These are phyloP conservation scores for Leccinum obscurum DNA, from an alignment of 768 basidiomycete genomes.

Conservation along the genomic window DNA sequence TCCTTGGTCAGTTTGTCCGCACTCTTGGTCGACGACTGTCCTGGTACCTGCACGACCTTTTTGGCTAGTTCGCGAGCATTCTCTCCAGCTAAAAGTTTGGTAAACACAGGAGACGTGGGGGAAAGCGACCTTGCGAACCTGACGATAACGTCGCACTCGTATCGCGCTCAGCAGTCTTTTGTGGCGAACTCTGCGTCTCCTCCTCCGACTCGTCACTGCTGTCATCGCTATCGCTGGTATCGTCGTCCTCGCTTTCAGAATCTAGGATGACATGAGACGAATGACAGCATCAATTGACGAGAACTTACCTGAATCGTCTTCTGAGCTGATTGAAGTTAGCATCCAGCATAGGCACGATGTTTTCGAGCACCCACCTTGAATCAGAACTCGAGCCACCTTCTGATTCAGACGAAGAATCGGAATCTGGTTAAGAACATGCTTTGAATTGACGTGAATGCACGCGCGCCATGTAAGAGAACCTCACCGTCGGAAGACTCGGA, in stretches of 20 bases:
- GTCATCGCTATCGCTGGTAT: conserved; percentile 15
- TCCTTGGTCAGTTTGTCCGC: neutral
- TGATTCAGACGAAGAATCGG: conserved; percentile 20
- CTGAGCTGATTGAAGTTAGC: conserved; percentile 17
- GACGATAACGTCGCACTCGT: conserved; percentile 44
- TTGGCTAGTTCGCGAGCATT: neutral
- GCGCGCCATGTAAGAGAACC: neutral
- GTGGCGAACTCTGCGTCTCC: conserved; percentile 3
- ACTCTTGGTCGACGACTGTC: conserved; percentile 5
- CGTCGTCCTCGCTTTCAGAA: conserved; percentile 13
- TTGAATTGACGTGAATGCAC: neutral
- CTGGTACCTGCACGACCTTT: neutral
- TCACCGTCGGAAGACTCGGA: conserved; percentile 30
- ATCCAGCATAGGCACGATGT: conserved; percentile 6
- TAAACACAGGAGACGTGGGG: neutral
- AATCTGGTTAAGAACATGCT: conserved; percentile 9
- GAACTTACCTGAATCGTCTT: conserved; percentile 18
- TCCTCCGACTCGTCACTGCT: conserved; percentile 7
- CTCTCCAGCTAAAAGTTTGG: conserved; percentile 15
- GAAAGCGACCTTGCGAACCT: conserved; percentile 15
- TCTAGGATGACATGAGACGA: conserved; percentile 9
- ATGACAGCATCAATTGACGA: conserved; percentile 9
- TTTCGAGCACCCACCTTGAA: conserved; percentile 21
- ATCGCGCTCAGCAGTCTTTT: conserved; percentile 29
- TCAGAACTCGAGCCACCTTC: conserved; percentile 27